Evolutionary conservation across 2,329 filamentous ascomycete species (phyloP), one percentile per base, ranked within the genome.

Genomic region (Albifimbria verrucaria): DNA sequence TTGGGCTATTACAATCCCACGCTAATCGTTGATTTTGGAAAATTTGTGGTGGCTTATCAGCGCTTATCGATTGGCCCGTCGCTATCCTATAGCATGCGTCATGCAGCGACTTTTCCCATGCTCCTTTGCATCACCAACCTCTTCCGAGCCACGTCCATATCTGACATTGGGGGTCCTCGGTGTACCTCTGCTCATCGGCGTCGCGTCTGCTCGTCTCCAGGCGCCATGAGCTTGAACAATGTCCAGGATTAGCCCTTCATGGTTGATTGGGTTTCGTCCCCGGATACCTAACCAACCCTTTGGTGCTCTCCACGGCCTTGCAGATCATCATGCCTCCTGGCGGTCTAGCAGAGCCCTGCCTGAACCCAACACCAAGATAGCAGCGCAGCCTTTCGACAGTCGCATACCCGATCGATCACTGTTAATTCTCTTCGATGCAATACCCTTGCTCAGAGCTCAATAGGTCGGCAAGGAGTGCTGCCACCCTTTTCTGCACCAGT

Each of bases 1-100:
- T n/a, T n/a, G n/a, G n/a, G n/a, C n/a, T n/a, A n/a, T n/a, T n/a
- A n/a, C n/a, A 39, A 17, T 39, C 32, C 32, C 18, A 47, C 48
- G 23, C 47, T 49, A 26, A 49, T 61, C 57, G 61, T 63, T 63
- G 58, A 36, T 28, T 53, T 53, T 53, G 39, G 55, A 57, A 73
- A 74, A 71, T 66, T 71, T 72, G 68, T 71, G 67, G 66, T 69
- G 59, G 54, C 60, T 67, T 74, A 73, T 74, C 72, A 58, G n/a
- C 4, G 56, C 68, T 69, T 72, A 73, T 73, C 71, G 55, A 71
- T 72, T 72, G 68, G 71, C 28, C 53, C 48, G 54, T 21, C 41
- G 41, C n/a, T n/a, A n/a, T n/a, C n/a, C n/a, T n/a, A n/a, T n/a
- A n/a, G n/a, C n/a, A n/a, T n/a, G n/a, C n/a, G n/a, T n/a, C n/a